Base-by-base conservation (phyloP, 1,284 basidiomycete genomes). In the Thelephora terrestris region DNA sequence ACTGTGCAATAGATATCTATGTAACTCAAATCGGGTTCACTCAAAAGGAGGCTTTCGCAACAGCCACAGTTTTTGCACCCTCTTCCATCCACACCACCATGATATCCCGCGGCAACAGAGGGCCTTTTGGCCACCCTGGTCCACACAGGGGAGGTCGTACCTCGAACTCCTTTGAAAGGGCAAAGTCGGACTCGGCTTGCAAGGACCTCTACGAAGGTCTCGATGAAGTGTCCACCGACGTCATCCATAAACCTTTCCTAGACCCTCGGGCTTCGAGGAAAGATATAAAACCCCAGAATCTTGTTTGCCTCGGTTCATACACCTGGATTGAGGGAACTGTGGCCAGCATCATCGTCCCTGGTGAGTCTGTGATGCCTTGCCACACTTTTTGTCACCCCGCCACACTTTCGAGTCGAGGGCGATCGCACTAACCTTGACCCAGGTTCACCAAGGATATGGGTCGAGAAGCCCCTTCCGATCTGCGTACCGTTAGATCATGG, bases 391-490 rank as follows among this genome's bases (percentile, higher is more conserved):
- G 40, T 27, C 17, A 21, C 3, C 32, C 20, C 39, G 34, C 45
- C 16, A n/a, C 46, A 14, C 6, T 17, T 21, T 40, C 35, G 21
- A 18, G 7, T 21, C 46, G 20, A 20, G 17, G 35, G 20, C 37
- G 21, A 36, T 24, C 17, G 2, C 20, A 29, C 25, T 21, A 6
- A 21, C 9, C 18, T 24, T 16, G 14, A n/a, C 12, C 4, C 35
- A 81, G 78, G 78, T 2, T 74, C 71, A 9, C 77, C 78, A 0
- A 67, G 67, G 0, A 60, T 66, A 47, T 81, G 79, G 78, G 61
- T 52, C 20, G 66, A 73, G 45, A 64, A 64, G 27, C 46, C 64
- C 0, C 55, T 66, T 7, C 76, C 77, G 0, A 74, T 71, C 55
- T 64, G 59, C 14, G 71, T 81, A 20, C 58, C 64, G n/a, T 65